Base-by-base conservation (phyloP, 139 green algal genomes). In the Closterium sp. region DNA sequence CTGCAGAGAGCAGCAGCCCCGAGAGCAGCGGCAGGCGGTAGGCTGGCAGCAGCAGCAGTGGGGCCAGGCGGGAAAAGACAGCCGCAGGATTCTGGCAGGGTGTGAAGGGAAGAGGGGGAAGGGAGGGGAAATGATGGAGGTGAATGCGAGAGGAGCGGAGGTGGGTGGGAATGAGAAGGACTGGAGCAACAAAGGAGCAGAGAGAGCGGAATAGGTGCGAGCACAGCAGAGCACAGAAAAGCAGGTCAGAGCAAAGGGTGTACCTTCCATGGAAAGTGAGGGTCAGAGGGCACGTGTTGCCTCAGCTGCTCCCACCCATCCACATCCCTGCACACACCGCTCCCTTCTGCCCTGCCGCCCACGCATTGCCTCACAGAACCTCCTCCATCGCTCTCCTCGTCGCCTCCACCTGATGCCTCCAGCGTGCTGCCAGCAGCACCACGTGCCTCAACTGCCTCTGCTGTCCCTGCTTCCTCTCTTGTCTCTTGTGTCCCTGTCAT, bases 1-100 rank as follows among this genome's bases (percentile, higher is more conserved):
- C 97, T 9, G 97, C 96, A 50, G 95, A 97, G n/a, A 97, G 95
- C 0, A 96, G 95, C 45, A 99, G 89, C 6, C 97, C 97, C 84
- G 97, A 95, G 42, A 99, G 86, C 29, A 97, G 9, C 4, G 93
- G 70, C 11, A 84, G n/a, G 31, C 92, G 87, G 50, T 95, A 95
- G 0, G 86, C 32, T 24, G 86, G 17, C 19, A 94, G 34, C 11
- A 30, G 70, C 50, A 97, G 73, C 19, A 97, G 89, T 29, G 45
- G 79, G 2, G 90, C 94, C 27, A 97, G 13, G 2, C 87, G 24
- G 0, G 88, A 62, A 84, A 97, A 93, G 17, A 79, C 62, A 79
- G 62, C 17, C 62, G 62, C 19, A 24, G 62, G 62, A 79, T 79
- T 24, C 62, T 79, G 62, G 19, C 62, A 79, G 62, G 62, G 62